Base-by-base conservation (phyloP, 345 rosid species). In the Cochlearia excelsa region DNA sequence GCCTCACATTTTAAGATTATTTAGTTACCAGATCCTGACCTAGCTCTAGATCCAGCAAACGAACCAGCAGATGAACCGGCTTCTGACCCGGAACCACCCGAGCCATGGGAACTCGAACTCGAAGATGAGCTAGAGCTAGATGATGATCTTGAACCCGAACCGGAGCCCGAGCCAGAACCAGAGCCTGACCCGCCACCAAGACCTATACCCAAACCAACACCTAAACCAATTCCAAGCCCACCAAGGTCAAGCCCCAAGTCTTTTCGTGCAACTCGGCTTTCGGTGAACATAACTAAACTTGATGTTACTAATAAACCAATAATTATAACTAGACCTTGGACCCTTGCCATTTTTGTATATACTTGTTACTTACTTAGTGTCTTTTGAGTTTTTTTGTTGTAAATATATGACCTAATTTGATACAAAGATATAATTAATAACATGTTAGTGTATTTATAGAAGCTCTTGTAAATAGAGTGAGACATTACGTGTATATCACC, bases 21-120 rank as follows among this genome's bases (percentile, higher is more conserved):
- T 63, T 26, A 70, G 54, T 63, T 70, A 50, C 78, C 61, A 8
- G 75, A 72, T 5, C 85, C 77, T 7, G 93, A 80, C 7, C 88
- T 82, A 3, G 86, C 81, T 65, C 90, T 67, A n/a, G 89, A 83
- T 26, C 81, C 86, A 1, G 96, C 83, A 16, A 49, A 74, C n/a
- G 93, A 88, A 50, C 93, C 86, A 1, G 90, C 87, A 2, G 74
- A 72, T 8, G 85, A 81, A n/a, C 78, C 79, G 4, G 78, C 76
- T 11, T 45, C 65, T 2, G 71, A 72, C 10, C 71, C 65, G 1
- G 71, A 72, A n/a, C 71, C 76, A 53, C 68, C 67, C 30, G 70
- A 63, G 23, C 79, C 73, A 28, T 75, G 29, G 1, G 82, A 79
- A 44, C 74, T 74, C 3, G 80, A 75, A 46, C 80, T 74, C 3